Base-by-base conservation (phyloP, 2,329 filamentous ascomycete genomes). In the Beauveria sp. region DNA sequence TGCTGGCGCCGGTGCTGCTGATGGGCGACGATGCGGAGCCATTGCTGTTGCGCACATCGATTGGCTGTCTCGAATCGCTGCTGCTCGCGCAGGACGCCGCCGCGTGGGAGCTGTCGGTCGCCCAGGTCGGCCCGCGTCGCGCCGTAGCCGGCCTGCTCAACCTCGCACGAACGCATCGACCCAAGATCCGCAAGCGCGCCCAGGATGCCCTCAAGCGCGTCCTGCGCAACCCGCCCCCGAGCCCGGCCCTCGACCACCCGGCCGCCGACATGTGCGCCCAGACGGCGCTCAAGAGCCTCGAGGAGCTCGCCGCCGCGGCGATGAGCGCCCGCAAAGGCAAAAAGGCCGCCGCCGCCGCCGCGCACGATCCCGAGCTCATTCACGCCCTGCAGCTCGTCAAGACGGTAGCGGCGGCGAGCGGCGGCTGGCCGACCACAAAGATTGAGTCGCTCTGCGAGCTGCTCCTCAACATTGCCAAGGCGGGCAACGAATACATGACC, bases 221-320 rank as follows among this genome's bases (percentile, higher is more conserved):
- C 5, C 82, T 99, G 62, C 88, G 88, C 74, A 89, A 87, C 64
- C 90, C 92, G 9, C 95, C 95, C 0, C 93, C 93, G 0, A 96
- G 91, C 66, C 95, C 95, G 1, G 93, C 91, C 3, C 77, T 97
- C 64, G 95, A 99, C 67, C 95, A 99, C 72, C 95, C 95, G 1
- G 95, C 92, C 28, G 90, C 93, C 52, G 93, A 96, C 72, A 93
- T 98, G 87, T 98, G 93, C 76, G 95, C 95, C 20, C 91, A 96
- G 74, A 93, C 90, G 28, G 91, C 91, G 24, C 82, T 97, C 76
- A 86, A 87, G 74, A 92, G 88, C 72, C 78, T 98, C 65, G 84
- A 87, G 67, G 88, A 93, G 65, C 81, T 96, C 58, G 86, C 89
- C 2, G 76, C 78, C 31, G 88, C 88, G 64, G 82, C 86, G 18